Base-by-base conservation (phyloP, 208 protist genomes). In the Acanthamoeba sp. region DNA sequence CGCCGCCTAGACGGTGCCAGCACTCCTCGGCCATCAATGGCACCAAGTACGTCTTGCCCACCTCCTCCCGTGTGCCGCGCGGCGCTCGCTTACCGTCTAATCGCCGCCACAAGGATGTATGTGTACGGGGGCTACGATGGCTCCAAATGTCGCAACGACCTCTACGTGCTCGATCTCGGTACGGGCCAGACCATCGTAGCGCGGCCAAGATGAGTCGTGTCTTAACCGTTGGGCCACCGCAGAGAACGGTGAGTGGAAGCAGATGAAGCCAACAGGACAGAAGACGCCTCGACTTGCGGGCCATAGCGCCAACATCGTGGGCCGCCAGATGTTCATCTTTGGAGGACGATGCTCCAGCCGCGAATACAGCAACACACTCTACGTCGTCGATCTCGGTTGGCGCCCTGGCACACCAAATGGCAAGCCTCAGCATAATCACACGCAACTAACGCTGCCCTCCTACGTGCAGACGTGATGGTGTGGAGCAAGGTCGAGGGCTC, bases 291-390 rank as follows among this genome's bases (percentile, higher is more conserved):
- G 62, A 36, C 62, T 71, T 12, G 62, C 62, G 27, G 62, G 62
- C 7, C 73, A 84, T 32, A 84, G 36, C 73, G 73, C 73, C 38
- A 84, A 9, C 73, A 84, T 52, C 73, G 73, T 84, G 20, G 73
- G 73, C n/a, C 36, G 42, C 5, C 73, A 84, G 73, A 40, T 84
- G 73, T 84, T 50, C 42, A 52, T 84, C 38, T 84, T 84, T 84
- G 73, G 73, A 12, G 73, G 73, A 71, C 62, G 62, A 27, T 29
- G 27, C 62, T 71, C 62, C 62, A 71, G 22, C 62, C 62, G 62
- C 6, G 62, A 71, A 5, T 71, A 36, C 62, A 27, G 29, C 29
- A 36, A 7, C 7, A 27, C 7, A 29, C 62, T 71, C 62, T 71
- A 71, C 62, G 29, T 71, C 22, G 27, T 71, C 29, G 62, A 71